Evolutionary conservation across 805 yeast species (phyloP), one percentile per base, ranked within the genome.

Genomic region (Starmerella vaccinii): DNA sequence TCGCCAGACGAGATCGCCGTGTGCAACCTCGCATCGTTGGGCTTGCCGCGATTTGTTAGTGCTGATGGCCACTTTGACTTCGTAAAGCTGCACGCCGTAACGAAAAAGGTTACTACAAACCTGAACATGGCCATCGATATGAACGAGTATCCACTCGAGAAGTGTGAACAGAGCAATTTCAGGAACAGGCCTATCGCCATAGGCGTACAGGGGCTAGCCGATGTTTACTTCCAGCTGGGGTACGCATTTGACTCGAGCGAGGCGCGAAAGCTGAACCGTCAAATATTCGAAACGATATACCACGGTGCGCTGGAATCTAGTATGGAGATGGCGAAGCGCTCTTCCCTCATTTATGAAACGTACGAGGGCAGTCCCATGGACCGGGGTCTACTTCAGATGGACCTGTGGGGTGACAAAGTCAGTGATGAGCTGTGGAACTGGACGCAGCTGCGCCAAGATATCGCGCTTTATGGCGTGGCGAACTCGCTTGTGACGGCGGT

Each of bases 171-270:
- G 26, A 83, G 95, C 8, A 90, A 90, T 63, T 66, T 75, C 71
- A 76, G 76, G 60, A 82, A 89, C 66, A 73, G 97, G 59, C 97
- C 97, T 9, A 76, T 90, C 61, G 95, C 96, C 7, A 68, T 90
- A 27, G 97, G 97, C 54, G 95, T 90, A 8, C 96, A 89, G 67
- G 97, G 97, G 46, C 73, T 90, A 41, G 95, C 97, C 19, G 97
- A 90, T 66, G 75, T 80, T 2, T 89, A 84, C 64, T 76, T 84
- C 73, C 71, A 72, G 51, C 68, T 89, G 54, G 75, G 88, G 61
- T 59, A 84, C 46, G 87, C 95, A 27, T 90, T 86, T 65, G 95
- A 86, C 53, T 82, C 90, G 35, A 68, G 70, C 16, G 82, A 78
- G 57, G 95, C 97, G 3, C 75, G 74, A 57, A 66, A 67, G 40